A percentile compares a stretch with the other conserved stretches of the same genome.
These are phyloP conservation scores for Xylaria flabelliformis DNA, from an alignment of 495 filamentous ascomycete genomes.

Conservation along the genomic window DNA sequence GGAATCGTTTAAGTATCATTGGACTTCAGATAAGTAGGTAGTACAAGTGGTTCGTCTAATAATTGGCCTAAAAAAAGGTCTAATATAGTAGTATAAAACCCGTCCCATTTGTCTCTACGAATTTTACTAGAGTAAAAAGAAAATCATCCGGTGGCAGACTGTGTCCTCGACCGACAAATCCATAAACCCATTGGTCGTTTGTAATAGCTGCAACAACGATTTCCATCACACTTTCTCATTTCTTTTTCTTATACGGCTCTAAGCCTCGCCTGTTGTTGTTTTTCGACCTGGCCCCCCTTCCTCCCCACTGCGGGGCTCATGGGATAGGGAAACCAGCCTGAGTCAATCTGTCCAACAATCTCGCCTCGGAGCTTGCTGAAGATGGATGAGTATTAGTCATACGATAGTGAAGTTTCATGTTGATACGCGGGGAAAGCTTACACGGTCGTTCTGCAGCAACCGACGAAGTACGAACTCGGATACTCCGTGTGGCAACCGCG, in stretches of 20 bases:
- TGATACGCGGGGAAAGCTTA: not conserved
- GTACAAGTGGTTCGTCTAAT: not conserved
- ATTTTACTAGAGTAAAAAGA: not conserved
- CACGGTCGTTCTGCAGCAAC: constrained; percentile 19
- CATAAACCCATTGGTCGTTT: not conserved
- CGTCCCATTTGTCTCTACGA: not conserved
- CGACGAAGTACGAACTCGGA: constrained; percentile 3
- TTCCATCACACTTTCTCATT: not conserved
- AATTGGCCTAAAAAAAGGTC: not conserved
- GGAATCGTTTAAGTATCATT: not conserved
- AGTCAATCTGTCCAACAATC: constrained; percentile 7
- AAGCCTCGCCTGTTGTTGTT: not conserved
- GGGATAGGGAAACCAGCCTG: constrained; percentile 16
- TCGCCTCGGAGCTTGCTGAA: constrained; percentile 19
- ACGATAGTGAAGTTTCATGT: not conserved
- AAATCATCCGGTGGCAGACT: not conserved
- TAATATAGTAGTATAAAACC: not conserved
- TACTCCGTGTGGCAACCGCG: not conserved
- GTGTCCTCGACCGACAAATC: not conserved
- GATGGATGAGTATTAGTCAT: not conserved
- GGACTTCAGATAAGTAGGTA: not conserved
- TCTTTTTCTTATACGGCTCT: not conserved
- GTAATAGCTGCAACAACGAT: not conserved
- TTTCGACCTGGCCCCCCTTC: not conserved
- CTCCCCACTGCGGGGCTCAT: not conserved